phyloP scores from a whole-genome alignment of 2,329 filamentous ascomycete genomes.

The Bipolaris gigantea region DNA sequence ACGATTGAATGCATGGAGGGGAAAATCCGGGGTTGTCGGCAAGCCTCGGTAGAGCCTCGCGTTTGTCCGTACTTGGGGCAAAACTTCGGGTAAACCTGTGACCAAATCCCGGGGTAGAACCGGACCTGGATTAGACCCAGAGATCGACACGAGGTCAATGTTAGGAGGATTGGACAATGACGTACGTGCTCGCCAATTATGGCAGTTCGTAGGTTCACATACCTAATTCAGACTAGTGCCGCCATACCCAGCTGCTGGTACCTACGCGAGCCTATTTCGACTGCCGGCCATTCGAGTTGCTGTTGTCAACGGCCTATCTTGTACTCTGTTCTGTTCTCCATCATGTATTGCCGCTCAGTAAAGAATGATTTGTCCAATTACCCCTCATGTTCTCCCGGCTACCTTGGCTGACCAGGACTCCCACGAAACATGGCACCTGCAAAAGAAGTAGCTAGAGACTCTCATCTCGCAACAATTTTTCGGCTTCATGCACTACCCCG shows the following conservation, averaged over 20 bases:
- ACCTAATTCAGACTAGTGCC: neutral
- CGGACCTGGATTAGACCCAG: neutral
- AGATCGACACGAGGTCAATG: neutral
- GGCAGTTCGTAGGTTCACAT: neutral
- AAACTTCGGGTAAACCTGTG: neutral
- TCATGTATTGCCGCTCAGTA: neutral
- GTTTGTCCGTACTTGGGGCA: neutral
- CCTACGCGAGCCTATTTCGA: neutral
- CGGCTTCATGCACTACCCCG: neutral
- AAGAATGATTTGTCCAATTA: neutral
- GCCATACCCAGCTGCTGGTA: neutral
- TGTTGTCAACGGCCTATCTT: neutral
- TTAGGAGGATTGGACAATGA: neutral
- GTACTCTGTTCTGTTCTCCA: neutral
- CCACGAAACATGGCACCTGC: neutral
- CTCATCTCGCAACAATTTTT: neutral
- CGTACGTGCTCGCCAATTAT: neutral
- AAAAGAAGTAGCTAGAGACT: neutral
- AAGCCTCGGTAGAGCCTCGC: neutral
- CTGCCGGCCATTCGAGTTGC: neutral
- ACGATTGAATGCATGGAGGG: neutral
- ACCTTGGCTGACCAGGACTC: neutral
- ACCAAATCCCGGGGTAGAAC: neutral
- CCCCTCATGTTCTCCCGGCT: neutral
- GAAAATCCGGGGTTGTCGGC: neutral